Evolutionary conservation across 495 filamentous ascomycete genomes (phyloP).

Genomic region (Letharia lupina): DNA sequence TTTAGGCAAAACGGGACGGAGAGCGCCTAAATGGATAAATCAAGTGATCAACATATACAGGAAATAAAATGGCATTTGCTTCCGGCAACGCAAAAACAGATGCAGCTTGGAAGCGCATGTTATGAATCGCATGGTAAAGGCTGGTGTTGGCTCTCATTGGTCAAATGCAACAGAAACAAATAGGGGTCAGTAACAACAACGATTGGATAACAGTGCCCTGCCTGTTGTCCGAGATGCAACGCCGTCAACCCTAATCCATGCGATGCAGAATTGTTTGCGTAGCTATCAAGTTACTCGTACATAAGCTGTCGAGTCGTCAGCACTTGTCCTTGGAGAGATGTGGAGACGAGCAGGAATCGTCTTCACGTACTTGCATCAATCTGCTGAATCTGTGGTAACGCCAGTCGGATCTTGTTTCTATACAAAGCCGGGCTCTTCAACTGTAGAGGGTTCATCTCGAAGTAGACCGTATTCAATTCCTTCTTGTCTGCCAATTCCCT

Average conservation of each 20-base stretch:
- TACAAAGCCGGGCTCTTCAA: conserved; percentile 65
- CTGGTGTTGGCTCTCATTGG: background rate
- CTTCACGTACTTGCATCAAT: conserved; percentile 89
- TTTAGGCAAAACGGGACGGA: background rate
- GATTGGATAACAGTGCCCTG: background rate
- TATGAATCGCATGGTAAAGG: background rate
- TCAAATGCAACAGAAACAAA: background rate
- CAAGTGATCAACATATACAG: background rate
- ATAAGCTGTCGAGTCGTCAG: conserved; percentile 8
- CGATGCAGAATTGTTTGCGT: background rate
- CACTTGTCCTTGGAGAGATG: background rate
- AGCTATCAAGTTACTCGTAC: conserved; percentile 9
- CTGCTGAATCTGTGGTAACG: conserved; percentile 77
- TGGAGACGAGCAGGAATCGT: background rate
- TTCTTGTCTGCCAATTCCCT: conserved; percentile 67
- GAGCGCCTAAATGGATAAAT: conserved; percentile 1
- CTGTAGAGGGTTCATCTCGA: conserved; percentile 93
- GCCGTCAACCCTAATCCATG: background rate
- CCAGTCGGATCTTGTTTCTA: conserved; percentile 83
- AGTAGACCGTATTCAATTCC: conserved; percentile 84
- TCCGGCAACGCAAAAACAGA: background rate
- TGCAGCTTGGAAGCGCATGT: too few relatives aligned
- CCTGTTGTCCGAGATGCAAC: background rate
- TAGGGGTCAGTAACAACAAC: background rate
- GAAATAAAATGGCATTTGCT: background rate